phyloP scores from a whole-genome alignment of 2,329 filamentous ascomycete genomes.

The Colletotrichum acutatum region DNA sequence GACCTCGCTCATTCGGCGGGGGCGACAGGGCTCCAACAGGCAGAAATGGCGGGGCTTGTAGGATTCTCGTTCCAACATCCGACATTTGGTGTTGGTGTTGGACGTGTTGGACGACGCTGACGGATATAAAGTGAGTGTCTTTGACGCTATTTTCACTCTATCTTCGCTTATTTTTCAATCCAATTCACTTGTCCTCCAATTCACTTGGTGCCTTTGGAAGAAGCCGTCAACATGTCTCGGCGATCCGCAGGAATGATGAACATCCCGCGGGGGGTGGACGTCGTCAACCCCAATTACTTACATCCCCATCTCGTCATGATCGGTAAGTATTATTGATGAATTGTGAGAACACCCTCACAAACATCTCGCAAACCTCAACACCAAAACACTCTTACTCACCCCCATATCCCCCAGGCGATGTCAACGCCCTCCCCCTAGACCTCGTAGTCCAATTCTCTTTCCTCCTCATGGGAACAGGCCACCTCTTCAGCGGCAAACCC shows the following conservation, averaged over 20 bases:
- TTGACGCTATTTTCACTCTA: no score
- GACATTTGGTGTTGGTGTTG: not conserved
- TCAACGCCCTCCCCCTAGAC: not conserved
- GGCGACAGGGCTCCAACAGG: not conserved
- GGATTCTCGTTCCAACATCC: not conserved
- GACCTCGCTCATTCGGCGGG: not conserved
- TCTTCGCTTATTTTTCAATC: no score
- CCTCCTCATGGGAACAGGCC: not conserved
- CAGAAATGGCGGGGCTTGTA: not conserved
- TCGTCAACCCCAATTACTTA: slow-evolving; percentile 9
- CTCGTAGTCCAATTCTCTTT: not conserved
- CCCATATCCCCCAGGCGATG: not conserved
- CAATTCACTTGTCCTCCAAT: not conserved
- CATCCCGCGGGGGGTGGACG: slow-evolving; percentile 10
- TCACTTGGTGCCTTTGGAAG: not conserved
- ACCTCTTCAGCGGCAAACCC: slow-evolving; percentile 16
- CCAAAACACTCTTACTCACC: not conserved
- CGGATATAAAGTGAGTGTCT: not conserved
- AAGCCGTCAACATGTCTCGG: slow-evolving; percentile 5
- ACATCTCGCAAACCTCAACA: not conserved
- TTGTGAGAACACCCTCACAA: not conserved
- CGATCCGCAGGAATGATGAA: not conserved
- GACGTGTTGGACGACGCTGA: not conserved
- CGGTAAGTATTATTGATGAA: not conserved
- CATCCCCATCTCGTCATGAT: slow-evolving; percentile 20